Evolutionary conservation across 805 yeast genomes (phyloP).

Genomic region (Candida rishiriensis): DNA sequence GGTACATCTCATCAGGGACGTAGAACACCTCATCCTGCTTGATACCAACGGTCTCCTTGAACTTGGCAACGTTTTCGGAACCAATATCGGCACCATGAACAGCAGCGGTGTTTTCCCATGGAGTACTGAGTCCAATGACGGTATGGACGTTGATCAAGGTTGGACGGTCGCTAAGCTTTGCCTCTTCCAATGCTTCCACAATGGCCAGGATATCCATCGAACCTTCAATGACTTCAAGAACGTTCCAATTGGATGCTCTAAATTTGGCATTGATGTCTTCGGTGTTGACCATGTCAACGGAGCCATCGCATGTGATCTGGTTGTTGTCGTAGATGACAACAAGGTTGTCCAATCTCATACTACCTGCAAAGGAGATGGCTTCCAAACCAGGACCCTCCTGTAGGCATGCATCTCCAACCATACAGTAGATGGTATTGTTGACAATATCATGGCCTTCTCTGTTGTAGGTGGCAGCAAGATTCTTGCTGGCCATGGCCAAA

Average conservation of each 20-base stretch:
- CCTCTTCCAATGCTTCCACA: slow-evolving; percentile 65
- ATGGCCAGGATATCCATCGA: slow-evolving; percentile 72
- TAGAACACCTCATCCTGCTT: slow-evolving; percentile 74
- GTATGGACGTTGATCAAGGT: slow-evolving; percentile 84
- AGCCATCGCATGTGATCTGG: slow-evolving; percentile 95
- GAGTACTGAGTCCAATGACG: slow-evolving; percentile 90
- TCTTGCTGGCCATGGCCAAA: slow-evolving; percentile 88
- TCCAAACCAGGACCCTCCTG: slow-evolving; percentile 97
- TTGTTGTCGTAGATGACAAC: slow-evolving; percentile 95
- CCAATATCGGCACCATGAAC: slow-evolving; percentile 97
- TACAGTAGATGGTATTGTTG: slow-evolving; percentile 68
- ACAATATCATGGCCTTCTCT: slow-evolving; percentile 72
- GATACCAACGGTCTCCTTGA: slow-evolving; percentile 79
- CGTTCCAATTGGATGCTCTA: slow-evolving; percentile 93
- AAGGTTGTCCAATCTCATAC: slow-evolving; percentile 84
- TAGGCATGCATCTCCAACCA: slow-evolving; percentile 96
- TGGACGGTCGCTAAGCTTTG: slow-evolving; percentile 81
- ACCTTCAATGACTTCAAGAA: slow-evolving; percentile 71
- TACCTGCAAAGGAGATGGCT: slow-evolving; percentile 94
- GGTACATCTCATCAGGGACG: slow-evolving; percentile 80
- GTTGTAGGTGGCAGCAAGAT: slow-evolving; percentile 88
- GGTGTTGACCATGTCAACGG: slow-evolving; percentile 82
- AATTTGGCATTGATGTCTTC: slow-evolving; percentile 85
- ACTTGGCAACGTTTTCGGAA: slow-evolving; percentile 82
- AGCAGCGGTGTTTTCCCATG: slow-evolving; percentile 75